These are phyloP conservation scores for Sporothrix luriei DNA, from an alignment of 2,329 filamentous ascomycete genomes.

Conservation along the genomic window DNA sequence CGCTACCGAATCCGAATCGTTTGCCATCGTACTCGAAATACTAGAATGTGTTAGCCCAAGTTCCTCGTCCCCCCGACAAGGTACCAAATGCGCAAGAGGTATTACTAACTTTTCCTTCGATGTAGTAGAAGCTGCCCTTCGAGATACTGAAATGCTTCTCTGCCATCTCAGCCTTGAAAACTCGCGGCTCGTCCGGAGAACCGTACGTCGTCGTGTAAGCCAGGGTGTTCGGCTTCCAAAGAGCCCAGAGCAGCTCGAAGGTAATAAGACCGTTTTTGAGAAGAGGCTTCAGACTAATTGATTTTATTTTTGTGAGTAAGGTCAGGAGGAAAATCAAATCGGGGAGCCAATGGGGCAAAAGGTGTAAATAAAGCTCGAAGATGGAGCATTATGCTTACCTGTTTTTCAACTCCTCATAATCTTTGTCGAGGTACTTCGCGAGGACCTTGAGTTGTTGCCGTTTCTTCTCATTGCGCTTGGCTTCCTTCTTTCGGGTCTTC, in stretches of 20 bases:
- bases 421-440: constrained; percentile 55
- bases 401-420: constrained; percentile 77
- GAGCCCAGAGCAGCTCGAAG: constrained; percentile 83
- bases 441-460: constrained; percentile 66
- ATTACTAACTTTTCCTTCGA: constrained; percentile 63
- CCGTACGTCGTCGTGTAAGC: constrained; percentile 78
- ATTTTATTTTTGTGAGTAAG: not conserved
- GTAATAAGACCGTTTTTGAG: constrained; percentile 82
- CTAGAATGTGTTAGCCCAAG: constrained; percentile 38
- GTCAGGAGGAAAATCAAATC: not conserved
- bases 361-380: too few species aligned
- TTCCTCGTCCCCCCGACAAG: not conserved
- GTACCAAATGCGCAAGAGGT: not conserved
- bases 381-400: constrained; percentile 41
- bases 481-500: constrained; percentile 63
- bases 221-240: constrained; percentile 85
- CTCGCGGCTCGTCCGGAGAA: constrained; percentile 72
- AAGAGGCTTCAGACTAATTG: constrained; percentile 70
- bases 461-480: constrained; percentile 61
- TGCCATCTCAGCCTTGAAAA: constrained; percentile 78
- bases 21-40: constrained; percentile 92
- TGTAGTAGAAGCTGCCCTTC: constrained; percentile 72
- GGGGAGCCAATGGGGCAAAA: not conserved
- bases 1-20: constrained; percentile 73
- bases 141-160: constrained; percentile 70